A percentile compares a stretch with the other conserved stretches of the same genome.
These are phyloP conservation scores for Sequoiadendron giganteum DNA, from an alignment of 75 land plant species.

Conservation along the genomic window DNA sequence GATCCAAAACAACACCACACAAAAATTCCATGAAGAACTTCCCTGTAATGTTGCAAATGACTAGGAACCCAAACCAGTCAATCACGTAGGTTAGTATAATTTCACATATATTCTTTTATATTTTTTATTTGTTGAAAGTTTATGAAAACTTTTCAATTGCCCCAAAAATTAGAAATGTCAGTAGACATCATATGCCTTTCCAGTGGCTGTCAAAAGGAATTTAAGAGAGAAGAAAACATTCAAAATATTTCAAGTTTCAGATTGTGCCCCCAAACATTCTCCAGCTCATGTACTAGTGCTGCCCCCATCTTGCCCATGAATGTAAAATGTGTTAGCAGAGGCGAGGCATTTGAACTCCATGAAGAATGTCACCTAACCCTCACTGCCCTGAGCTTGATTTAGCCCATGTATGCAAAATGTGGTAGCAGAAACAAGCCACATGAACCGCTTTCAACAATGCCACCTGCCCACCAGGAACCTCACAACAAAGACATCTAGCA, in stretches of 20 bases:
- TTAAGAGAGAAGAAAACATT: not conserved
- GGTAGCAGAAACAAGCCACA: too few relatives aligned
- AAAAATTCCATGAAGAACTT: not conserved
- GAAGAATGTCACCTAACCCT: too few relatives aligned
- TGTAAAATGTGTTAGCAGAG: too few relatives aligned
- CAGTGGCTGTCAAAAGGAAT: not conserved
- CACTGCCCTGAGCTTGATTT: too few relatives aligned
- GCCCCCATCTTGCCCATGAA: too few relatives aligned
- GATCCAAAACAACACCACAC: not conserved
- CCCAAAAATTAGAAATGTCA: not conserved
- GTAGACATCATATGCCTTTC: slow-evolving; percentile 1
- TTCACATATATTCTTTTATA: not conserved
- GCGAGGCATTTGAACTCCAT: too few relatives aligned
- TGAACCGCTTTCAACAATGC: too few relatives aligned
- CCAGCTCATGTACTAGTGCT: too few relatives aligned
- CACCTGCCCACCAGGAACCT: too few relatives aligned
- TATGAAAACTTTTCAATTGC: not conserved
- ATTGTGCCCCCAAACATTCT: too few relatives aligned
- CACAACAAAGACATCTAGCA: too few relatives aligned
- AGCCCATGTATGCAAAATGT: too few relatives aligned
- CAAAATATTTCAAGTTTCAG: not conserved
- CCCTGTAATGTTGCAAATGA: not conserved
- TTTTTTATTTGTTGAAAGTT: not conserved
- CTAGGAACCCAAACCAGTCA: not conserved
- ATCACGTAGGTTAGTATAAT: not conserved